Evolutionary conservation across 108 stramenopile species (phyloP).

Genomic region (Fistulifera pelliculosa): DNA sequence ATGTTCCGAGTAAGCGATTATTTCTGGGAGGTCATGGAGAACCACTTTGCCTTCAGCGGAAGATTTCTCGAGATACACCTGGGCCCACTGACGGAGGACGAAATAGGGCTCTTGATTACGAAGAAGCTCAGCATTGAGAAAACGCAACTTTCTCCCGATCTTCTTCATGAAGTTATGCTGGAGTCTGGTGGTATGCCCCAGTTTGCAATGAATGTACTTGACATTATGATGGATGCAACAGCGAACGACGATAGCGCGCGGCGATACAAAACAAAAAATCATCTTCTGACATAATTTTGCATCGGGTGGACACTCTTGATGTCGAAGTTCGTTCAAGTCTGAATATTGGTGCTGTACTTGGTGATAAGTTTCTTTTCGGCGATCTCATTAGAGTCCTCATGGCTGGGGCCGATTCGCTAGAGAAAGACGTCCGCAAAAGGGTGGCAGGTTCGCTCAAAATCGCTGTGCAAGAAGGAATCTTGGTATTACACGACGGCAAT

Average conservation of each 20-base stretch:
- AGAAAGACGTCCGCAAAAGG: slow-evolving; percentile 15
- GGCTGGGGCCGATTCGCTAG: slow-evolving; percentile 17
- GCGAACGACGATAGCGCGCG: background rate
- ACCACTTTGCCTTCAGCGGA: slow-evolving; percentile 6
- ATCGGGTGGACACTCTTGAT: slow-evolving; percentile 49
- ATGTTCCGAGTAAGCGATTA: slow-evolving; percentile 15
- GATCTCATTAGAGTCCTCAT: slow-evolving; percentile 40
- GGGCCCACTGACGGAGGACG: slow-evolving; percentile 27
- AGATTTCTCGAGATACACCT: slow-evolving; percentile 38
- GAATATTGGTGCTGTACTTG: slow-evolving; percentile 52
- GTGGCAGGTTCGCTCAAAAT: slow-evolving; percentile 19
- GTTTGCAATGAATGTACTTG: slow-evolving; percentile 47
- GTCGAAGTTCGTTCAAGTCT: slow-evolving; percentile 33
- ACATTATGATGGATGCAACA: slow-evolving; percentile 12
- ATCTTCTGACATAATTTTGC: slow-evolving; percentile 40
- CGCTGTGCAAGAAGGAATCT: slow-evolving; percentile 52
- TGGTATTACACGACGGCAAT: slow-evolving; percentile 15
- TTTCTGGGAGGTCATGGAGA: slow-evolving; percentile 42
- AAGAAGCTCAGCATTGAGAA: slow-evolving; percentile 21
- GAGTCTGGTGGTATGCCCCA: slow-evolving; percentile 61
- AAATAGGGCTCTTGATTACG: slow-evolving; percentile 40
- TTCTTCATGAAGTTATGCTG: slow-evolving; percentile 29
- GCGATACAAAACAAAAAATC: slow-evolving; percentile 4
- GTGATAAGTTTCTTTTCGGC: slow-evolving; percentile 33
- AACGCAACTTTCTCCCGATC: slow-evolving; percentile 31